A percentile compares a stretch with the other conserved stretches of the same genome.
Evolutionary conservation across 768 basidiomycete species (phyloP).

Genomic region (Xerocomus brunneocitrinus): DNA sequence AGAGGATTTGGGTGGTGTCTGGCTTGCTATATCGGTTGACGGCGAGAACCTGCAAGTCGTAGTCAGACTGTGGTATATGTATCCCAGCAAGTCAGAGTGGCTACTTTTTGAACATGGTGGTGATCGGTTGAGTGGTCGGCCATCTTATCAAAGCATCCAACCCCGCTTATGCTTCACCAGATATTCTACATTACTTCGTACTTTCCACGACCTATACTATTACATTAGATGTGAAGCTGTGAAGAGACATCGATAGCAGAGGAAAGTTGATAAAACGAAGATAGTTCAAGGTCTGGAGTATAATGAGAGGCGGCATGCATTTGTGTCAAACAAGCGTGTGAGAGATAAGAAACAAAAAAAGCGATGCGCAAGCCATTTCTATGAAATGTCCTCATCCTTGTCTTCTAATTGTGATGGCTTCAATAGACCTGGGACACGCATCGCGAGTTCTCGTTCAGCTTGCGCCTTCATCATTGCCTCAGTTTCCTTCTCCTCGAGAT

Average conservation of each 20-base stretch:
- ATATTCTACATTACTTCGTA: conserved; percentile 27
- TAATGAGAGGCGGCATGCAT: conserved; percentile 18
- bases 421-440: conserved; percentile 96
- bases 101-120: conserved; percentile 76
- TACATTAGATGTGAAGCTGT: conserved; percentile 35
- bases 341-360: conserved; percentile 18
- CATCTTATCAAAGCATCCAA: conserved; percentile 14
- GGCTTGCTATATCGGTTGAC: conserved; percentile 79
- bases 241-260: conserved; percentile 31
- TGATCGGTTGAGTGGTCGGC: conserved; percentile 8
- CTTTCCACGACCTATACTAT: conserved; percentile 31
- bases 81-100: not conserved
- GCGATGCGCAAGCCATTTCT: conserved; percentile 26
- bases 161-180: conserved; percentile 10
- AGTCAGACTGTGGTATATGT: conserved; percentile 5
- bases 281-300: conserved; percentile 26
- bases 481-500: conserved; percentile 89
- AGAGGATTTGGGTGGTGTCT: conserved; percentile 90
- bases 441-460: conserved; percentile 83
- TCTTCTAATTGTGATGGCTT: conserved; percentile 94
- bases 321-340: conserved; percentile 24
- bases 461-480: conserved; percentile 74
- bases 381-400: conserved; percentile 76
- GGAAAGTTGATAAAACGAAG: conserved; percentile 20
- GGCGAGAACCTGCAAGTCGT: conserved; percentile 53